Evolutionary conservation across 148 eudicot species (phyloP).

Genomic region (Vaccinium myrtillus): DNA sequence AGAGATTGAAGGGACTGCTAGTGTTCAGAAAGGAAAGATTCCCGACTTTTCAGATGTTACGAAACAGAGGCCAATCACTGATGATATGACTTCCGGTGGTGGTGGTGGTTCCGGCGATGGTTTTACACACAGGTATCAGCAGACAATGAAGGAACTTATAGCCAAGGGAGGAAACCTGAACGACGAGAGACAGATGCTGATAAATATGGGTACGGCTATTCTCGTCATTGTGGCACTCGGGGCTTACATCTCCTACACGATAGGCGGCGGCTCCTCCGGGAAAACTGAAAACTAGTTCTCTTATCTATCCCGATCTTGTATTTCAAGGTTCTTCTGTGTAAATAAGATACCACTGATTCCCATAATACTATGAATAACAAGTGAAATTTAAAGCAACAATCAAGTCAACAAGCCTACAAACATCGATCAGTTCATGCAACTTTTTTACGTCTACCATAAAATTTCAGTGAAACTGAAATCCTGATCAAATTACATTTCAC

Average conservation of each 20-base stretch:
- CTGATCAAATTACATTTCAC: background rate
- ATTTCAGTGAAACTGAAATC: background rate
- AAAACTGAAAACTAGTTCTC: background rate
- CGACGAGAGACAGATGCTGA: conserved; percentile 48
- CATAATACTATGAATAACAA: background rate
- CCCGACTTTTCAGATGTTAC: background rate
- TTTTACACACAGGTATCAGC: conserved; percentile 8
- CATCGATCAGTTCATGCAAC: background rate
- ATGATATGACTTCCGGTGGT: background rate
- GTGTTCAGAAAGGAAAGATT: background rate
- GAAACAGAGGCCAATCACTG: background rate
- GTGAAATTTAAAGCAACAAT: background rate
- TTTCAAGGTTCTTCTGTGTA: background rate
- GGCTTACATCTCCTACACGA: conserved; percentile 42
- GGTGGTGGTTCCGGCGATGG: background rate
- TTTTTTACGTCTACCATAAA: background rate
- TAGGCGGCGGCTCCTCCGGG: conserved; percentile 23
- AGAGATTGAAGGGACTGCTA: background rate
- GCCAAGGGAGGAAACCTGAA: conserved; percentile 20
- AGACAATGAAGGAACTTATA: conserved; percentile 25
- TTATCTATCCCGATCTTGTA: background rate
- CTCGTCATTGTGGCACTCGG: conserved; percentile 59
- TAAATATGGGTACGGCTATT: conserved; percentile 59
- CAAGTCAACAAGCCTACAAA: conserved; percentile 1
- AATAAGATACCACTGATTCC: background rate